Conservation (phyloP, 2,329 filamentous ascomycete genomes). For the Beauveria caledonica region DNA sequence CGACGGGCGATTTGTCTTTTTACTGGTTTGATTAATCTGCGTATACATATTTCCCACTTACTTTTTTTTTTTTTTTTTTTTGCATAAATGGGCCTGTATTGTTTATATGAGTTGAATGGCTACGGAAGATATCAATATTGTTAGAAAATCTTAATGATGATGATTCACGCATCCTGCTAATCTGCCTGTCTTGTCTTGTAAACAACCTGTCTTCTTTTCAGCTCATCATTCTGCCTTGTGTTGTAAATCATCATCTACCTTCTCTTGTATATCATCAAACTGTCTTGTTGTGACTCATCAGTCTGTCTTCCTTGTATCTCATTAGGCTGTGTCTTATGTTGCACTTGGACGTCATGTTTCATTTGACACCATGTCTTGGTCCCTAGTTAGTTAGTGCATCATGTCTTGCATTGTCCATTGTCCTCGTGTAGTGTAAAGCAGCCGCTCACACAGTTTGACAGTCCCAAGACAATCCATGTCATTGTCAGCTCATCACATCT, state of each 20-base stretch:
- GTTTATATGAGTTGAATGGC: background rate
- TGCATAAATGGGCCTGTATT: background rate
- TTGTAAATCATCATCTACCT: no score
- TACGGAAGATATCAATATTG: slow-evolving; percentile 4
- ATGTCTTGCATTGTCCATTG: background rate
- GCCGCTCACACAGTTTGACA: background rate
- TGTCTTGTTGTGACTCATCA: no score
- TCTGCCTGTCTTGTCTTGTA: no score
- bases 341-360: no score
- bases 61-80: background rate
- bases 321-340: no score
- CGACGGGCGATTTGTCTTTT: background rate
- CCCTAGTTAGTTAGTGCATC: background rate
- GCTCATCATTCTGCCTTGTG: no score
- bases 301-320: no score
- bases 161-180: background rate
- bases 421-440: background rate
- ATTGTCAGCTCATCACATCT: background rate
- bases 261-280: no score
- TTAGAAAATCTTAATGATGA: slow-evolving; percentile 10
- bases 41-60: background rate
- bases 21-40: background rate
- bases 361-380: background rate
- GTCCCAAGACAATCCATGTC: background rate
- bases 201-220: background rate